Conservation (phyloP, 768 basidiomycete genomes). For the Fistulinella prunicolor region DNA sequence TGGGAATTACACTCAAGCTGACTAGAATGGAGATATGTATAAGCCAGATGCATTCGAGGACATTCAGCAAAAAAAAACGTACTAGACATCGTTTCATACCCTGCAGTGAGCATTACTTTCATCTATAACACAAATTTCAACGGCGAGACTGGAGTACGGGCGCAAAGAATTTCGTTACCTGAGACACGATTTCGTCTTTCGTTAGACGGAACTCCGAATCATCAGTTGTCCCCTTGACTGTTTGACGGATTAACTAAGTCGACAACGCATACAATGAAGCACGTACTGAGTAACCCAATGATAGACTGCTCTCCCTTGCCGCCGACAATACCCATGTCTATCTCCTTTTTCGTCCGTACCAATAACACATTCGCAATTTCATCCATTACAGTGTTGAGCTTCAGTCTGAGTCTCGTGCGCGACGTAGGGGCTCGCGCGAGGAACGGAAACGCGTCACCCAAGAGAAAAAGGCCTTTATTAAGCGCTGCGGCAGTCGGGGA, state of each 20-base stretch:
- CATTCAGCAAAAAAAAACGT: not conserved
- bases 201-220: slow-evolving; percentile 26
- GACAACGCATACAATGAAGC: not conserved
- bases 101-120: slow-evolving; percentile 16
- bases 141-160: too few species aligned
- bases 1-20: slow-evolving; percentile 10
- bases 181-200: slow-evolving; percentile 25
- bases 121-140: slow-evolving; percentile 5
- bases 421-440: slow-evolving; percentile 37
- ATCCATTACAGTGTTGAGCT: slow-evolving; percentile 34
- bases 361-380: slow-evolving; percentile 41
- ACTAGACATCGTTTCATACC: slow-evolving; percentile 24
- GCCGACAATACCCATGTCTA: slow-evolving; percentile 21
- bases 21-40: too few species aligned
- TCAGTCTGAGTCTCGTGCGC: slow-evolving; percentile 29
- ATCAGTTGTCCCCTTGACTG: slow-evolving; percentile 37
- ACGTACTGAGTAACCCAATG: slow-evolving; percentile 25
- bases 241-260: not conserved
- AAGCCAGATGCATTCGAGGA: not conserved
- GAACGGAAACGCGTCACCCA: slow-evolving; percentile 37
- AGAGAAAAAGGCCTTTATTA: slow-evolving; percentile 34
- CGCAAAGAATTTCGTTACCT: slow-evolving; percentile 6
- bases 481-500: slow-evolving; percentile 15
- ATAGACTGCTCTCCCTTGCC: slow-evolving; percentile 26
- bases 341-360: slow-evolving; percentile 34